Evolutionary conservation across 1,284 basidiomycete species (phyloP).

Genomic region (Grifola frondosa): DNA sequence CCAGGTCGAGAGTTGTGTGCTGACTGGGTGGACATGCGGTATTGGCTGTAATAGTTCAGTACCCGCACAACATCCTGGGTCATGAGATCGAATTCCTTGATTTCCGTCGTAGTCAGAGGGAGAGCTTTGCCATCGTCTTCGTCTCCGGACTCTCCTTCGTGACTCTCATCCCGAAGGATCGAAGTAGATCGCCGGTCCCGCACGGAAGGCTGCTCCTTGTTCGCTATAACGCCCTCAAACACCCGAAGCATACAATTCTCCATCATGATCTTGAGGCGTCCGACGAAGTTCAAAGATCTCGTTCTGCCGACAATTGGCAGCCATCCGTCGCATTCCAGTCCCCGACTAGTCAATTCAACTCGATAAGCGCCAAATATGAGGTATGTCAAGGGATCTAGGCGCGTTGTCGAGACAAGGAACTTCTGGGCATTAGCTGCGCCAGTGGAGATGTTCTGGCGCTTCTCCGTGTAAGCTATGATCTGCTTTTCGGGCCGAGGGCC

Average conservation of each 20-base stretch:
- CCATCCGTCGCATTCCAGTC: constrained; percentile 90
- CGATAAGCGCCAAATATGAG: constrained; percentile 91
- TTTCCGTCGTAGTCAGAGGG: constrained; percentile 62
- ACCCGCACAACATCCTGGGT: constrained; percentile 75
- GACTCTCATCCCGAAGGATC: constrained; percentile 47
- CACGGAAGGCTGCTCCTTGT: constrained; percentile 33
- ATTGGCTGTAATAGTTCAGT: constrained; percentile 64
- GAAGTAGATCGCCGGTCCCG: constrained; percentile 33
- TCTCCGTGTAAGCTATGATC: constrained; percentile 85
- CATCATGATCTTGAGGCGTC: constrained; percentile 81
- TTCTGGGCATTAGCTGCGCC: constrained; percentile 54
- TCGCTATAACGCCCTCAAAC: constrained; percentile 82
- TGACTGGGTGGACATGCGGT: constrained; percentile 55
- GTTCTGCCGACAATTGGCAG: constrained; percentile 81
- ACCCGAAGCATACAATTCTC: constrained; percentile 88
- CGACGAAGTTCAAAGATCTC: constrained; percentile 81
- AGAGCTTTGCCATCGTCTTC: constrained; percentile 46
- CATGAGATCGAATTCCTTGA: constrained; percentile 72
- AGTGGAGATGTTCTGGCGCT: constrained; percentile 72
- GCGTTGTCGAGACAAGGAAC: constrained; percentile 80
- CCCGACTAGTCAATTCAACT: constrained; percentile 64
- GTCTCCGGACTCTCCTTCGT: constrained; percentile 61
- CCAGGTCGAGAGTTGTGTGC: constrained; percentile 61
- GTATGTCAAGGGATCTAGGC: constrained; percentile 88
- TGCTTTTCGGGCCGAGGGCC: constrained; percentile 64